Evolutionary conservation across 1,284 basidiomycete genomes (phyloP), one percentile per base, ranked within the genome.

Genomic region (Cryptococcus hybrid): DNA sequence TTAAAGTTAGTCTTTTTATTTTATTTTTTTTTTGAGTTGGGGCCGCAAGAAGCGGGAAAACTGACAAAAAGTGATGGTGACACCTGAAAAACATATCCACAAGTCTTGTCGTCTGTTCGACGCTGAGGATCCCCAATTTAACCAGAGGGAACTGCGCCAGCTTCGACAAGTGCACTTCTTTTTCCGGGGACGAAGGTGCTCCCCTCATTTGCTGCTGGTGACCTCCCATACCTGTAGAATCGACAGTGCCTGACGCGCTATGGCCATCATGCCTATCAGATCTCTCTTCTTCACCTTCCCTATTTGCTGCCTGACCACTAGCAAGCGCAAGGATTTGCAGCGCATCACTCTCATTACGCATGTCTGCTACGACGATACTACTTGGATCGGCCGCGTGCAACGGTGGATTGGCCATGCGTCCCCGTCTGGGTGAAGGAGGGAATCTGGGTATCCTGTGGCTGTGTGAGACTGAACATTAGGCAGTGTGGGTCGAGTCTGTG

Each of bases 41-140:
- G 30, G 24, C 24, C 24, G 30, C 30, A 30, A 30, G 30, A 30
- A 30, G 30, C 30, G 30, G 30, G 3, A 4, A 24, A 1, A 68
- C 77, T 69, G 52, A 77, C 77, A 80, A 79, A 37, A 80, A 65
- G 56, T 77, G 76, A 57, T 81, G 80, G 51, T 79, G 70, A 45
- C 71, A 69, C 3, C 64, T 58, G 62, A 80, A 80, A 60, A 79
- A 80, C 1, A 62, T 62, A 5, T 75, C 67, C 7, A 73, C 69
- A 38, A 79, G 68, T 15, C 58, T 61, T 4, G 63, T 53, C 3
- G 79, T 67, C 58, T 76, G 70, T 12, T 65, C 65, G 4, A 63
- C 65, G 4, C 68, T 66, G 6, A 80, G 52, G 12, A 79, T 74
- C 0, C 76, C 76, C 15, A 77, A 65, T 36, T 74, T 71, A 35